phyloP scores from a whole-genome alignment of 371 early-diverging fungal species.

The Actinomortierella wolfii region DNA sequence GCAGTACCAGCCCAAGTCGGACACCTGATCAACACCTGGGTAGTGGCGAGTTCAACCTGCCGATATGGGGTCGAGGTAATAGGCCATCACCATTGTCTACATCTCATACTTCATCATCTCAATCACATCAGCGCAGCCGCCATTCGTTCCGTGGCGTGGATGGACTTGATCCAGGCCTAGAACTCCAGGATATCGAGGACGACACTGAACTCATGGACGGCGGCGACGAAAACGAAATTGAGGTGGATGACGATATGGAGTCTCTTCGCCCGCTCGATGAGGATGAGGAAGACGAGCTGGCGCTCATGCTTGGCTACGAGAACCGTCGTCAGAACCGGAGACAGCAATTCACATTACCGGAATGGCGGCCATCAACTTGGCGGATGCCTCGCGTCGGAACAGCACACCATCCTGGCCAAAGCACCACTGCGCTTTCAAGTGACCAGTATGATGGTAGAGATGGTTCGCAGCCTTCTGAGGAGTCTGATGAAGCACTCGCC shows the following conservation, averaged over 20 bases:
- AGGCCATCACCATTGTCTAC: too few species aligned
- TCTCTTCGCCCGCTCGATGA: constrained; percentile 1
- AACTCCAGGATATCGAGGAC: too few species aligned
- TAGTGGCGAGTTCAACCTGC: too few species aligned
- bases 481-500: constrained; percentile 17
- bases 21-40: too few species aligned
- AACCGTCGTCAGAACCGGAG: neutral
- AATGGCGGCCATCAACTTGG: neutral
- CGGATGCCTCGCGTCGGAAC: neutral
- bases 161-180: too few species aligned
- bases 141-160: too few species aligned
- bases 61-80: too few species aligned
- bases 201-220: neutral
- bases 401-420: neutral
- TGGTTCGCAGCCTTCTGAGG: neutral
- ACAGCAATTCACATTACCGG: neutral
- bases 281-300: neutral
- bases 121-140: too few species aligned
- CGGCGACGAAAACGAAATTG: neutral
- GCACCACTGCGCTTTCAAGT: neutral
- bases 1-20: too few species aligned
- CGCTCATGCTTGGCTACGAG: neutral
- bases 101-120: too few species aligned
- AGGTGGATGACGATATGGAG: constrained; percentile 2
- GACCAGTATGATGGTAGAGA: too few species aligned